Conservation (phyloP, 768 basidiomycete genomes). For the Lentinula sp. region DNA sequence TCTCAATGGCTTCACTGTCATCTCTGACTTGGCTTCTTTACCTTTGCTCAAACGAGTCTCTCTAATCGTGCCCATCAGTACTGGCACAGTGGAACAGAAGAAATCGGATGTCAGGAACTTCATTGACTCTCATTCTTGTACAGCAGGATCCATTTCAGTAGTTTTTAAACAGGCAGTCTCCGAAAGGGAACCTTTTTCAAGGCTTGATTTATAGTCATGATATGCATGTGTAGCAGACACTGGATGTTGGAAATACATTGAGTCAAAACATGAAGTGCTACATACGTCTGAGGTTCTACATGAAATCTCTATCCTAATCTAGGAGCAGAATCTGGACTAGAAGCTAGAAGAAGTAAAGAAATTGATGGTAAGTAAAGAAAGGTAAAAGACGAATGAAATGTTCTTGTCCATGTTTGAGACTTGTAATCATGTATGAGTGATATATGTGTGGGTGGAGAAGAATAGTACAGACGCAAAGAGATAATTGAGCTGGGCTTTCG, state of each 20-base stretch:
- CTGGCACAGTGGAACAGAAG: not conserved
- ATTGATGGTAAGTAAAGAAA: no score
- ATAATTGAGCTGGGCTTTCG: not conserved
- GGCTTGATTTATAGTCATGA: not conserved
- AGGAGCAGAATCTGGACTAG: not conserved
- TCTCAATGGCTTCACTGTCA: not conserved
- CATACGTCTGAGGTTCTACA: no score
- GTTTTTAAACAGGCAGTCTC: not conserved
- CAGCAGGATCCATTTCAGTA: not conserved
- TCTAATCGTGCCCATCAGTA: not conserved
- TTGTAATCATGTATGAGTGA: not conserved
- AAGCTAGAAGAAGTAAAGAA: not conserved
- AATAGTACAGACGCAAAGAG: not conserved
- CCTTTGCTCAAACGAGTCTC: not conserved
- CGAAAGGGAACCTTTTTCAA: not conserved
- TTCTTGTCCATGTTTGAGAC: no score
- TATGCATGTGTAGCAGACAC: not conserved
- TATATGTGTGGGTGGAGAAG: not conserved
- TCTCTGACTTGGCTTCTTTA: not conserved
- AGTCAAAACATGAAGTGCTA: no score
- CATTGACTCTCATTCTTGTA: not conserved
- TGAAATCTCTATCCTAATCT: not conserved
- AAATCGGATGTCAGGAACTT: not conserved
- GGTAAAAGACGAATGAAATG: not conserved
- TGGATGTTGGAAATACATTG: no score